Evolutionary conservation across 2,329 filamentous ascomycete species (phyloP).

Genomic region (Alternaria conjuncta): DNA sequence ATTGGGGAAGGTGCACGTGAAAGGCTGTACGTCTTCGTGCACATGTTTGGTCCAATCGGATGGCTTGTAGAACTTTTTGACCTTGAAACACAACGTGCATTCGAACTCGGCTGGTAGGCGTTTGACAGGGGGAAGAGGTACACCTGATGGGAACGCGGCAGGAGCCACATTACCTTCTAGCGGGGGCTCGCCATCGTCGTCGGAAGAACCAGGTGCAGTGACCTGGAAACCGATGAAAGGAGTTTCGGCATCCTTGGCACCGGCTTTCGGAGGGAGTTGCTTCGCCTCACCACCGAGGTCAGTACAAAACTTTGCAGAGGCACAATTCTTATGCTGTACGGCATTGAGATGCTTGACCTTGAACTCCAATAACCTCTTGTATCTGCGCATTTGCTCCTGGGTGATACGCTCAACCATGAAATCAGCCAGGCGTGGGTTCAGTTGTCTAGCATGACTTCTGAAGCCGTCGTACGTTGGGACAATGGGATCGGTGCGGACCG

Average conservation of each 20-base stretch:
- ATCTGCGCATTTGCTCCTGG: conserved; percentile 78
- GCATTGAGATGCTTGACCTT: conserved; percentile 73
- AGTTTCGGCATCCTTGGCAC: conserved; percentile 65
- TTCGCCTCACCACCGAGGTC: conserved; percentile 70
- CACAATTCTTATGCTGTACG: conserved; percentile 64
- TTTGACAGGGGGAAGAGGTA: conserved; percentile 79
- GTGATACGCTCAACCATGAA: conserved; percentile 81
- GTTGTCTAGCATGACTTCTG: conserved; percentile 70
- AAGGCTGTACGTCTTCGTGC: conserved; percentile 90
- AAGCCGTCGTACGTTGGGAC: conserved; percentile 79
- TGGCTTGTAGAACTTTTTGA: conserved; percentile 86
- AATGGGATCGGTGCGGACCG: conserved; percentile 69
- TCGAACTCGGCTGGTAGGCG: conserved; percentile 86
- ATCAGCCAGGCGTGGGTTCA: conserved; percentile 75
- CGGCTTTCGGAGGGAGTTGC: conserved; percentile 65
- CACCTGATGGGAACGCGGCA: conserved; percentile 79
- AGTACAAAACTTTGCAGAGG: conserved; percentile 68
- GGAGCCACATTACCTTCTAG: conserved; percentile 72
- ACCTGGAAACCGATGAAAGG: conserved; percentile 62
- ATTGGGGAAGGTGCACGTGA: conserved; percentile 86
- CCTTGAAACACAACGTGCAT: conserved; percentile 84
- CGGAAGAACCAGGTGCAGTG: conserved; percentile 61
- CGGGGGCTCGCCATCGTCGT: conserved; percentile 70
- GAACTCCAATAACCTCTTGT: conserved; percentile 75
- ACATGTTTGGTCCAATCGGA: conserved; percentile 98